Evolutionary conservation across 106 monocot genomes (phyloP).

Genomic region (Dioscorea zingiberensis): DNA sequence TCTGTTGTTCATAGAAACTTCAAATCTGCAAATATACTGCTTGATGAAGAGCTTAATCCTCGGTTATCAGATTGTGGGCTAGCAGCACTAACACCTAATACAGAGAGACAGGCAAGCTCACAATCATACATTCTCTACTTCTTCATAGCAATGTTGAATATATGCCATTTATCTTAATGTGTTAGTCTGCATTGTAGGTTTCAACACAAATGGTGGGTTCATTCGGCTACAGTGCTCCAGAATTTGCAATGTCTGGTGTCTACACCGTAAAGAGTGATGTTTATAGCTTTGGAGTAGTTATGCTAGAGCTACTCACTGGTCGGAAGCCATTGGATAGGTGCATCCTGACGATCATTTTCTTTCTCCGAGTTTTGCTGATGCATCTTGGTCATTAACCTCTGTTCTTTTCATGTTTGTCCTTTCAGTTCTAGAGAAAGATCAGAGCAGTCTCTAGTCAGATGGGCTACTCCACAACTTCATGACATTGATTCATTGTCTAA

Average conservation of each 20-base stretch:
- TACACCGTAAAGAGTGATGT: conserved; percentile 94
- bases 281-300: conserved; percentile 89
- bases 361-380: no score
- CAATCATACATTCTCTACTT: neutral
- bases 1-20: conserved; percentile 66
- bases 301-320: conserved; percentile 88
- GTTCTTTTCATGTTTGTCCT: no score
- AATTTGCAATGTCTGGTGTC: conserved; percentile 85
- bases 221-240: conserved; percentile 94
- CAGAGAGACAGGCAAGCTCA: conserved; percentile 56
- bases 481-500: conserved; percentile 82
- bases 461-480: conserved; percentile 90
- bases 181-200: conserved; percentile 19
- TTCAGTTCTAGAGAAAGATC: conserved; percentile 64
- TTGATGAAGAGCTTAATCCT: conserved; percentile 76
- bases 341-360: neutral
- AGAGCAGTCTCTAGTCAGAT: conserved; percentile 80
- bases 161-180: neutral
- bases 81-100: conserved; percentile 61
- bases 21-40: conserved; percentile 65
- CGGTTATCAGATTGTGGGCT: conserved; percentile 75
- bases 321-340: conserved; percentile 92
- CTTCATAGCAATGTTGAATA: neutral
- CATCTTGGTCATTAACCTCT: no score
- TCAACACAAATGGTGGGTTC: conserved; percentile 75